A percentile compares a stretch with the other conserved stretches of the same genome.
Conservation (phyloP, 2,329 filamentous ascomycete genomes). For the Ophiostoma triangulosporum region DNA sequence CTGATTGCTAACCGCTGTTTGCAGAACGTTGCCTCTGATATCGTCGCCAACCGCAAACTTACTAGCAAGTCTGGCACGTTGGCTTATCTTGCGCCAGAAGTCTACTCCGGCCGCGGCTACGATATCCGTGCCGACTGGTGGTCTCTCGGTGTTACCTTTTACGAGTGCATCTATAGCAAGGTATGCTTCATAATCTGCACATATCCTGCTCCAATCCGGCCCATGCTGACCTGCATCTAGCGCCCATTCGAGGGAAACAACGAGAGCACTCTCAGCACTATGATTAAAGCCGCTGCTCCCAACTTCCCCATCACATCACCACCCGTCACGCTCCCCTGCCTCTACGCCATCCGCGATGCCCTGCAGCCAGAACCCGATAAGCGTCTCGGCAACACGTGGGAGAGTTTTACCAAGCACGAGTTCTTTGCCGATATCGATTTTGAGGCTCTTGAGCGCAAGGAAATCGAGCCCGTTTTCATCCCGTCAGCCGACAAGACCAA, state of each 20-base stretch:
- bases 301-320: conserved; percentile 89
- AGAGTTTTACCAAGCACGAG: conserved; percentile 73
- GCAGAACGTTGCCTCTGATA: conserved; percentile 92
- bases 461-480: conserved; percentile 80
- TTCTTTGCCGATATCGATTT: conserved; percentile 88
- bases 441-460: conserved; percentile 66
- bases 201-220: too few species aligned
- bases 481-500: conserved; percentile 97
- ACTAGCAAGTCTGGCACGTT: conserved; percentile 95
- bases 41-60: conserved; percentile 65
- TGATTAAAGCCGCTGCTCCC: conserved; percentile 69
- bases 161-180: conserved; percentile 99
- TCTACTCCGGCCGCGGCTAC: conserved; percentile 84
- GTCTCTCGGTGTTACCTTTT: conserved; percentile 96
- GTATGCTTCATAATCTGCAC: conserved; percentile 32
- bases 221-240: conserved; percentile 29
- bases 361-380: conserved; percentile 67
- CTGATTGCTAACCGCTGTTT: not conserved
- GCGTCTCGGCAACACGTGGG: conserved; percentile 75
- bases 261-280: conserved; percentile 64
- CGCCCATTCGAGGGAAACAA: conserved; percentile 86
- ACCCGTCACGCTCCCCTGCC: conserved; percentile 73
- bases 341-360: conserved; percentile 76
- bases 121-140: conserved; percentile 92
- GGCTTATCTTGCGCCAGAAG: conserved; percentile 90